phyloP scores from a whole-genome alignment of 139 green algal species.

The Coccomyxa sp. region DNA sequence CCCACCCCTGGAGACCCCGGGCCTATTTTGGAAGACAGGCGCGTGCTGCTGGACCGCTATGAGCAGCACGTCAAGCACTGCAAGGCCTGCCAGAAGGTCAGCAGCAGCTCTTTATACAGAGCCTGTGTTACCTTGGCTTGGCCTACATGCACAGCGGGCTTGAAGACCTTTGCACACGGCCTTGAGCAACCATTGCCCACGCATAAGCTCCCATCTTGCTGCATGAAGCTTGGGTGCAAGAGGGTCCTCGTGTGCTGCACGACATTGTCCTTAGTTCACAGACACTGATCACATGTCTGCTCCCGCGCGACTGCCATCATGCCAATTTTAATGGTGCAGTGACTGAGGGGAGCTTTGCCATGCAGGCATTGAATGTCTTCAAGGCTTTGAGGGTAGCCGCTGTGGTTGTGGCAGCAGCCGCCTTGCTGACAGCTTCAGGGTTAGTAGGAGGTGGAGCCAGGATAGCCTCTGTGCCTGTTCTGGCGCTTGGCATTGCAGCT shows the following conservation, averaged over 20 bases:
- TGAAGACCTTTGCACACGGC: background rate
- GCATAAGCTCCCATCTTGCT: background rate
- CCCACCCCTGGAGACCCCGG: background rate
- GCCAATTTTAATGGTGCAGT: background rate
- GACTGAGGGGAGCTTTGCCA: background rate
- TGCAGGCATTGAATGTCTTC: background rate
- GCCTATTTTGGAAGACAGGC: background rate
- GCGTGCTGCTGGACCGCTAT: conserved; percentile 4
- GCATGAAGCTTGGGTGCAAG: background rate
- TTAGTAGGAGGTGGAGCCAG: background rate
- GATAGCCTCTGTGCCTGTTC: background rate
- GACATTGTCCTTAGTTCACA: background rate
- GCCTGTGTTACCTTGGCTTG: too few relatives aligned
- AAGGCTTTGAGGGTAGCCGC: background rate
- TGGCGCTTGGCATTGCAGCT: background rate
- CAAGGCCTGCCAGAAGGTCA: conserved; percentile 6
- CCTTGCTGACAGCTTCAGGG: background rate
- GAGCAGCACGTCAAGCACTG: conserved; percentile 11
- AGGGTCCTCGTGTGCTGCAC: background rate
- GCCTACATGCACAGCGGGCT: background rate
- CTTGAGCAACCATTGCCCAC: background rate
- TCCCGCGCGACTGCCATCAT: too few relatives aligned
- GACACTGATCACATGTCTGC: too few relatives aligned
- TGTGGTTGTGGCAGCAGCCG: background rate
- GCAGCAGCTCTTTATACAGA: background rate